phyloP scores from a whole-genome alignment of 768 basidiomycete genomes.

The Crepidotus variabilis region DNA sequence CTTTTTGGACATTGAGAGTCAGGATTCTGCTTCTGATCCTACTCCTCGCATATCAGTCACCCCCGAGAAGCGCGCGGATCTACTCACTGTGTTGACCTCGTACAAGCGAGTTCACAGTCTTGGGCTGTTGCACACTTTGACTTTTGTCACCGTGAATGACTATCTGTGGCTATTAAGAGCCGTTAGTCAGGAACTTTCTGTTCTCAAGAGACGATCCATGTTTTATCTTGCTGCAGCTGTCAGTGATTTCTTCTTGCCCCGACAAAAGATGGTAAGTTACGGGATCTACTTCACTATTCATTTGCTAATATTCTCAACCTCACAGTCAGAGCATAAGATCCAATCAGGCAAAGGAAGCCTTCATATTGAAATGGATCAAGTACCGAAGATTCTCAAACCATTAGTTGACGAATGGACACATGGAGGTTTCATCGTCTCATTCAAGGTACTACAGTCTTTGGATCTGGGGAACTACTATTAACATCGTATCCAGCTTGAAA shows the following conservation, averaged over 20 bases:
- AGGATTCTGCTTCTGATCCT: neutral
- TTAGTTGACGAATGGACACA: conserved; percentile 93
- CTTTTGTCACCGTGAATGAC: conserved; percentile 93
- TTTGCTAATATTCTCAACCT: neutral
- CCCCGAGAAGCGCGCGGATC: conserved; percentile 54
- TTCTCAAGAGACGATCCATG: conserved; percentile 69
- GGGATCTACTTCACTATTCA: neutral
- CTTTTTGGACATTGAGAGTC: conserved; percentile 70
- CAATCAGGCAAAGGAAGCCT: conserved; percentile 95
- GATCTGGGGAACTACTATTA: too few relatives aligned
- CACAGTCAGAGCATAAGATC: conserved; percentile 95
- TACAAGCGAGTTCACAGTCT: conserved; percentile 79
- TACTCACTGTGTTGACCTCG: conserved; percentile 68
- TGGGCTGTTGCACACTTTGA: conserved; percentile 78
- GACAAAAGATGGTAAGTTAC: conserved; percentile 76
- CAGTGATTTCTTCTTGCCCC: conserved; percentile 95
- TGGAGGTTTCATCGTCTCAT: conserved; percentile 90
- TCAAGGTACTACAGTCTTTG: conserved; percentile 68
- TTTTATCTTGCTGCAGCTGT: conserved; percentile 98
- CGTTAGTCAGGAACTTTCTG: conserved; percentile 72
- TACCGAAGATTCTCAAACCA: conserved; percentile 92
- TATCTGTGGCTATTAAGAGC: conserved; percentile 91
- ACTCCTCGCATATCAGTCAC: conserved; percentile 60
- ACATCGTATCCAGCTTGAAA: conserved; percentile 87
- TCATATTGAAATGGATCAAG: conserved; percentile 97